Base-by-base conservation (phyloP, 805 yeast species). In the Ogataea angusta region DNA sequence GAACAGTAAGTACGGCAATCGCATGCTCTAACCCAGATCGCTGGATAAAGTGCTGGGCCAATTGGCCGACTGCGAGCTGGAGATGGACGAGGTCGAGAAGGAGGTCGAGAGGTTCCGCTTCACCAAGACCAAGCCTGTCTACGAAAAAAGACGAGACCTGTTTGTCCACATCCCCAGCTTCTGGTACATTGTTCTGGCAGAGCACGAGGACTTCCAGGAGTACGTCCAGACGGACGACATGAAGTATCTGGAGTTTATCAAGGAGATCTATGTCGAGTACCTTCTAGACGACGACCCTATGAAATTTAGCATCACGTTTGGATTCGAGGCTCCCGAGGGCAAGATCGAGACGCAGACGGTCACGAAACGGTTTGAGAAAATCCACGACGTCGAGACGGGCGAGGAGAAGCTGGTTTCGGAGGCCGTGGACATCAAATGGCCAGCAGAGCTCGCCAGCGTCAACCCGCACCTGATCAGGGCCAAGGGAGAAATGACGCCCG, bases 111-210 rank as follows among this genome's bases (percentile, higher is more conserved):
- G 73, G 31, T 74, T 64, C 46, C 68, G 85, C 36, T 59, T 82
- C 27, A 60, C 63, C 34, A 63, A 73, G 22, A 72, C 87, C 6
- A 74, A 72, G 47, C 75, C 79, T 14, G 68, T 85, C 6, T 87
- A 78, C 55, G 67, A 57, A 5, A 62, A 72, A 42, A 69, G 97
- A 51, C 70, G 85, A 17, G 66, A 53, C 6, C 63, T 73, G n/a
- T 67, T 81, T 12, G 41, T 52, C 4, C 59, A 69, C 4, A 75
- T 89, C 30, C 88, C 90, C 1, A 76, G 76, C 48, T 89, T 91
- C 61, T 91, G 98, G 98, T 82, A 85, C 53, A 75, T 83, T 38
- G 95, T 85, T 0, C 63, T 91, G 9, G 88, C 90, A 2, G 87
- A 85, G 56, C 84, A 84, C 53, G 83, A 85, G 37, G 96, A 86